Evolutionary conservation across 805 yeast genomes (phyloP).

Genomic region (Sugiyamaella americana): DNA sequence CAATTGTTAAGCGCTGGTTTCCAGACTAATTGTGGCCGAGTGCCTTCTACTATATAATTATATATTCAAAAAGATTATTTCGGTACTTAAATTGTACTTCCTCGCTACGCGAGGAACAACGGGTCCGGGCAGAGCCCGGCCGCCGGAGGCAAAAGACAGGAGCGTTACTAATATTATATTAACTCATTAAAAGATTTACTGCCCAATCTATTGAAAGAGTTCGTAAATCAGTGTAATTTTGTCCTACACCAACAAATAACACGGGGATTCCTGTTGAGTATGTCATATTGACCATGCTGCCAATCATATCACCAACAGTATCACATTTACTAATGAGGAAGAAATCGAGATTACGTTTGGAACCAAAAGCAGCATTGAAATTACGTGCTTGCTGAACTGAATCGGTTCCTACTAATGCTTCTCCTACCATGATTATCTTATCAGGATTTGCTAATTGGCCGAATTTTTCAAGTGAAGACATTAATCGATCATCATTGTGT

Average conservation of each 20-base stretch:
- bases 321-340: constrained; percentile 93
- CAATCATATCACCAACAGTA: constrained; percentile 94
- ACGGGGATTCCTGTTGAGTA: constrained; percentile 94
- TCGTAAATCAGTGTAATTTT: constrained; percentile 89
- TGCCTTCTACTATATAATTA: too few species aligned
- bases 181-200: constrained; percentile 73
- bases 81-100: too few species aligned
- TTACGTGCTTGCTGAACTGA: constrained; percentile 92
- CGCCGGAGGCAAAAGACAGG: not conserved
- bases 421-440: constrained; percentile 97
- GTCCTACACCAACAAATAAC: constrained; percentile 93
- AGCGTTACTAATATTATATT: constrained; percentile 7
- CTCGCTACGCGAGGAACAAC: too few species aligned
- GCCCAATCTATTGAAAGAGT: constrained; percentile 90
- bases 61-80: too few species aligned
- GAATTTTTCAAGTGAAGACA: constrained; percentile 93
- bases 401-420: constrained; percentile 95
- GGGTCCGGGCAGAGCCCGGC: not conserved
- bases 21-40: too few species aligned
- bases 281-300: constrained; percentile 96
- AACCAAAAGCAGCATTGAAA: constrained; percentile 90
- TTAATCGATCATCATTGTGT: constrained; percentile 86
- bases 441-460: constrained; percentile 95
- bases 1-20: too few species aligned
- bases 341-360: constrained; percentile 72